Percentiles rank a stretch among this genome's conserved stretches.
Evolutionary conservation across 345 rosid species (phyloP).

Genomic region (Ceriops zippeliana): DNA sequence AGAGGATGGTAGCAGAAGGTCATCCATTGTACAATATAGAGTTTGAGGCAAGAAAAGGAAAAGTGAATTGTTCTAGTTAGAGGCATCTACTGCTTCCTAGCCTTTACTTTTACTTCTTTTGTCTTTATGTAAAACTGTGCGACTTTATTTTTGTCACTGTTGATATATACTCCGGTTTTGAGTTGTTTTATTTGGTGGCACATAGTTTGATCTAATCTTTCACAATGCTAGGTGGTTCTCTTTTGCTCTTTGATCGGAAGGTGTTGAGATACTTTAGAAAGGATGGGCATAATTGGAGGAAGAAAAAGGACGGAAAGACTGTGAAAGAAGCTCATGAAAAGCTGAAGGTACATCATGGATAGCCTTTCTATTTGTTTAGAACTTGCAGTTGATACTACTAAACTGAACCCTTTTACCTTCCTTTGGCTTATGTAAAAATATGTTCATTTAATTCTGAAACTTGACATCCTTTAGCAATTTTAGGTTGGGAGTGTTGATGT

Average conservation of each 20-base stretch:
- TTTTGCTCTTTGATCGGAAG: constrained; percentile 47
- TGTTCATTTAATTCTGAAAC: constrained; percentile 3
- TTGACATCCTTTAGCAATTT: constrained; percentile 33
- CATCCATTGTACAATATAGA: too few species aligned
- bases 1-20: too few species aligned
- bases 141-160: not conserved
- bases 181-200: too few species aligned
- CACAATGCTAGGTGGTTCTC: constrained; percentile 74
- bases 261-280: constrained; percentile 31
- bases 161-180: not conserved
- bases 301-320: constrained; percentile 39
- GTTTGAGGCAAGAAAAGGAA: too few species aligned
- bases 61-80: too few species aligned
- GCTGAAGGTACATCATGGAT: constrained; percentile 49
- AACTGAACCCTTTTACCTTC: not conserved
- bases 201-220: constrained; percentile 1
- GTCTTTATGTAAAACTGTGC: too few species aligned
- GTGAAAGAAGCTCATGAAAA: constrained; percentile 93
- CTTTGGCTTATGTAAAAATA: too few species aligned
- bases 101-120: too few species aligned
- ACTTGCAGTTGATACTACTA: not conserved
- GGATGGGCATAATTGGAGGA: constrained; percentile 35
- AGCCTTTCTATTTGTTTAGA: not conserved
- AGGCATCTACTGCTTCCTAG: too few species aligned
- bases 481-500: constrained; percentile 93